phyloP scores from a whole-genome alignment of 2,329 filamentous ascomycete species.

The Epichloe gansuensis region DNA sequence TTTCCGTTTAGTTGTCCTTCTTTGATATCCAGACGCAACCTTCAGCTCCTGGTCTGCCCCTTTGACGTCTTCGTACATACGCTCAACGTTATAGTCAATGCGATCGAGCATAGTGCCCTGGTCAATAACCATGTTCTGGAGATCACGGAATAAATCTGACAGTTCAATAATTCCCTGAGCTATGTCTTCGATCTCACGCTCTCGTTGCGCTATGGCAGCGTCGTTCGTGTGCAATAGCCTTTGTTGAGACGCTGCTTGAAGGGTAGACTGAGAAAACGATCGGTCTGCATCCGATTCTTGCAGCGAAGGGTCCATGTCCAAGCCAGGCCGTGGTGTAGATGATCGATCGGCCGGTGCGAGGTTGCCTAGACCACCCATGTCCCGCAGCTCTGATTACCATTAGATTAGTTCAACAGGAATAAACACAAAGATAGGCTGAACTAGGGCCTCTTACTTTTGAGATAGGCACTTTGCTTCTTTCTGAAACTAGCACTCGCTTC shows the following conservation, averaged over 20 bases:
- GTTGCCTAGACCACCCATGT: slow-evolving; percentile 48
- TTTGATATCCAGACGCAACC: slow-evolving; percentile 81
- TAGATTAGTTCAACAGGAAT: not conserved
- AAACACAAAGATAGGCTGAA: slow-evolving; percentile 3
- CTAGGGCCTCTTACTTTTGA: slow-evolving; percentile 57
- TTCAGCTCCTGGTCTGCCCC: slow-evolving; percentile 85
- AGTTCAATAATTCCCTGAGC: slow-evolving; percentile 96
- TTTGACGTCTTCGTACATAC: slow-evolving; percentile 88
- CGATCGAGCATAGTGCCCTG: slow-evolving; percentile 85
- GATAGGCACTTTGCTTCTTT: slow-evolving; percentile 93
- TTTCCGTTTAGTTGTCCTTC: slow-evolving; percentile 78
- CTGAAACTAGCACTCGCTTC: slow-evolving; percentile 85
- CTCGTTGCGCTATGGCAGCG: slow-evolving; percentile 74
- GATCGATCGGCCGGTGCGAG: slow-evolving; percentile 39
- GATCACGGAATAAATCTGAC: slow-evolving; percentile 89
- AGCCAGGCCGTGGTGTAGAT: slow-evolving; percentile 35
- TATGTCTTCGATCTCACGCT: slow-evolving; percentile 95
- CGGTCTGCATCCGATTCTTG: slow-evolving; percentile 91
- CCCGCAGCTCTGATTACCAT: slow-evolving; percentile 52
- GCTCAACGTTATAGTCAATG: slow-evolving; percentile 96
- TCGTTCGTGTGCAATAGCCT: slow-evolving; percentile 65
- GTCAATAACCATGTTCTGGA: slow-evolving; percentile 91
- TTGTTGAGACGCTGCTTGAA: slow-evolving; percentile 65
- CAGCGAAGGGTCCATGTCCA: slow-evolving; percentile 73
- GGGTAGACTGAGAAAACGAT: slow-evolving; percentile 77